Percentiles rank a stretch among this genome's conserved stretches.
These are phyloP conservation scores for Fonsecaea monophora DNA, from an alignment of 2,329 filamentous ascomycete genomes.

Conservation along the genomic window DNA sequence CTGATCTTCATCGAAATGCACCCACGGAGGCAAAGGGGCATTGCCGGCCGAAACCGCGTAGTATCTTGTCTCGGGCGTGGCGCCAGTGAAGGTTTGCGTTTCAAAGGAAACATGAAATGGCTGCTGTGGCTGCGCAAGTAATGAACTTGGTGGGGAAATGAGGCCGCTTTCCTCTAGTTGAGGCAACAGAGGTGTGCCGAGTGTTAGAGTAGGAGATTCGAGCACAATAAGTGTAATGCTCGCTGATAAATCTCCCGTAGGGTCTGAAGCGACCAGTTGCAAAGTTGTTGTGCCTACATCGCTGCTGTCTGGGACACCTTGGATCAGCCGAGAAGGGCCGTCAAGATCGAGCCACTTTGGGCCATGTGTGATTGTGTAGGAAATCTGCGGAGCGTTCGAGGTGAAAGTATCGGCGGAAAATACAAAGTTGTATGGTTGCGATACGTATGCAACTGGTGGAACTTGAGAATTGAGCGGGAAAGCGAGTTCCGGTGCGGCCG, in stretches of 20 bases:
- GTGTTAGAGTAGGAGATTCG: conserved; percentile 47
- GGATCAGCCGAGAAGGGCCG: conserved; percentile 67
- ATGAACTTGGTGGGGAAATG: conserved; percentile 48
- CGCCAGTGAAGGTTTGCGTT: conserved; percentile 68
- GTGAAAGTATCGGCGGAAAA: conserved; percentile 70
- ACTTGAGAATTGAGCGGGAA: conserved; percentile 87
- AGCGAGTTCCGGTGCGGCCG: conserved; percentile 43
- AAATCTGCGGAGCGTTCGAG: conserved; percentile 62
- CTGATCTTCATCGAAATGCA: conserved; percentile 70
- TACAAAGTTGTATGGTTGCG: conserved; percentile 56
- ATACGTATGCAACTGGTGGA: conserved; percentile 75
- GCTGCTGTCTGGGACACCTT: conserved; percentile 68
- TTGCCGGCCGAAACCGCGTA: conserved; percentile 78
- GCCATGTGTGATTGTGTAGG: conserved; percentile 69
- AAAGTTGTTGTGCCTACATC: conserved; percentile 67
- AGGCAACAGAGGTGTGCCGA: conserved; percentile 46
- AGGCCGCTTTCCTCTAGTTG: conserved; percentile 48
- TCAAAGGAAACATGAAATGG: conserved; percentile 75
- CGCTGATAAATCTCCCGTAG: conserved; percentile 67
- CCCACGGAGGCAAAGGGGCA: conserved; percentile 85
- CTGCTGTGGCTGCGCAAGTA: conserved; percentile 49
- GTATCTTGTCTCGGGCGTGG: conserved; percentile 65
- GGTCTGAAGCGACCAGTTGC: conserved; percentile 72
- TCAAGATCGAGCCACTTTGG: conserved; percentile 80
- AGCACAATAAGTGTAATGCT: conserved; percentile 75